Conservation (phyloP, 139 green algal genomes). For the Chlorella sorokiniana region DNA sequence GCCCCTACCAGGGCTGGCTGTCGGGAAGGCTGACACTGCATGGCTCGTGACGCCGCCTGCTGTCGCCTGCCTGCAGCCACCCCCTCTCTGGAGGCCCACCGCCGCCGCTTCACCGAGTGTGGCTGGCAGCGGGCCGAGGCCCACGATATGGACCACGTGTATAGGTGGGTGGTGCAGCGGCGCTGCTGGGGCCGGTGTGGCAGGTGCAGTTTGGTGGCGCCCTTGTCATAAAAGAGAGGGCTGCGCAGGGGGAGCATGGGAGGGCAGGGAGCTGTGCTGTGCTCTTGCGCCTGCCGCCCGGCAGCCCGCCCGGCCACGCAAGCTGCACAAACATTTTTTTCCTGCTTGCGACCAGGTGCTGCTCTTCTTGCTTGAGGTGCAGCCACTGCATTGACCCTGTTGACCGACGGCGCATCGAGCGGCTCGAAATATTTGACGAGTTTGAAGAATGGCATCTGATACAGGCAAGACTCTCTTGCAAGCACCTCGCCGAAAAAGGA, state of each 20-base stretch:
- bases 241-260: no score
- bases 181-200: not conserved
- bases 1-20: no score
- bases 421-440: constrained; percentile 86
- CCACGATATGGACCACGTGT: constrained; percentile 77
- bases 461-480: constrained; percentile 62
- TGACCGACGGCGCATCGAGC: constrained; percentile 56
- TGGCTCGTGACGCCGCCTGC: not conserved
- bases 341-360: not conserved
- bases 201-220: not conserved
- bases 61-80: constrained; percentile 47
- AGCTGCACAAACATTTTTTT: no score
- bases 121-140: constrained; percentile 67
- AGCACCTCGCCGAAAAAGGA: not conserved
- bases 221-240: not conserved
- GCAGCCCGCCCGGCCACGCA: no score
- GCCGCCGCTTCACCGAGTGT: constrained; percentile 47
- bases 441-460: constrained; percentile 97
- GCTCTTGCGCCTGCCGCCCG: no score
- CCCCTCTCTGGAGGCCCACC: constrained; percentile 67
- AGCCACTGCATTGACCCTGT: constrained; percentile 50
- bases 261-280: no score
- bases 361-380: not conserved
- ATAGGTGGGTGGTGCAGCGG: constrained; percentile 46
- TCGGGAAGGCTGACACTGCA: not conserved